A percentile compares a stretch with the other conserved stretches of the same genome.
Evolutionary conservation across 495 filamentous ascomycete species (phyloP).

Genomic region (Penicillium crystallinum): DNA sequence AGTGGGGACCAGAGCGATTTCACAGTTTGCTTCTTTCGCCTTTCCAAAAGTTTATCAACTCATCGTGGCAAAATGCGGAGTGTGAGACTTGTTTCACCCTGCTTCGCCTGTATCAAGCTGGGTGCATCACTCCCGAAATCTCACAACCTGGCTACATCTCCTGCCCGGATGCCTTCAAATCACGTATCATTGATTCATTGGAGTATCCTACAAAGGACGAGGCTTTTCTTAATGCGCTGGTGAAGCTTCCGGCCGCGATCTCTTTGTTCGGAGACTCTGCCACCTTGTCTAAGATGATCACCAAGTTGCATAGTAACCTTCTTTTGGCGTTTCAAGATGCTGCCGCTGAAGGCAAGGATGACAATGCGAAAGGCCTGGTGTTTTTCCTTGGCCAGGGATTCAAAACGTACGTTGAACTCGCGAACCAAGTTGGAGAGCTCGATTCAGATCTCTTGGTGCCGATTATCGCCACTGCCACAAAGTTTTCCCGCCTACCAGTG

Average conservation of each 20-base stretch:
- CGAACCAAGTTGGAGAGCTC: constrained; percentile 25
- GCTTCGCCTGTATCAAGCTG: constrained; percentile 58
- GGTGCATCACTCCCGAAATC: constrained; percentile 38
- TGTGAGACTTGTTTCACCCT: constrained; percentile 63
- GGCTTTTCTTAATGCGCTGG: constrained; percentile 34
- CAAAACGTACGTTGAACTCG: constrained; percentile 42
- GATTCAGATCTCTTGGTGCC: constrained; percentile 51
- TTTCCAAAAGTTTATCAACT: constrained; percentile 76
- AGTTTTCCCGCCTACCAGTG: constrained; percentile 54
- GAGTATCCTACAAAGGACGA: constrained; percentile 36
- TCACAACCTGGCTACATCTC: constrained; percentile 52
- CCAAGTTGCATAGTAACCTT: constrained; percentile 32
- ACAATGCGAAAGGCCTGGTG: constrained; percentile 14
- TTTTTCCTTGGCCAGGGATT: constrained; percentile 45
- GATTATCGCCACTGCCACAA: constrained; percentile 55
- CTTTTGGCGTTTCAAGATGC: constrained; percentile 20
- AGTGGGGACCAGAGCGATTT: constrained; percentile 71
- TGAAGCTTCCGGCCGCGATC: constrained; percentile 36
- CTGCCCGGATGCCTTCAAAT: constrained; percentile 64
- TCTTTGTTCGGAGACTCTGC: constrained; percentile 33
- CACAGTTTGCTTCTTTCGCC: constrained; percentile 68
- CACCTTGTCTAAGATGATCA: constrained; percentile 30
- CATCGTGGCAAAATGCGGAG: constrained; percentile 65
- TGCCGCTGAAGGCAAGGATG: constrained; percentile 16
- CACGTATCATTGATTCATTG: constrained; percentile 61